phyloP scores from a whole-genome alignment of 225 moss, liverwort and hornwort genomes.

The Takakia lepidozioides region DNA sequence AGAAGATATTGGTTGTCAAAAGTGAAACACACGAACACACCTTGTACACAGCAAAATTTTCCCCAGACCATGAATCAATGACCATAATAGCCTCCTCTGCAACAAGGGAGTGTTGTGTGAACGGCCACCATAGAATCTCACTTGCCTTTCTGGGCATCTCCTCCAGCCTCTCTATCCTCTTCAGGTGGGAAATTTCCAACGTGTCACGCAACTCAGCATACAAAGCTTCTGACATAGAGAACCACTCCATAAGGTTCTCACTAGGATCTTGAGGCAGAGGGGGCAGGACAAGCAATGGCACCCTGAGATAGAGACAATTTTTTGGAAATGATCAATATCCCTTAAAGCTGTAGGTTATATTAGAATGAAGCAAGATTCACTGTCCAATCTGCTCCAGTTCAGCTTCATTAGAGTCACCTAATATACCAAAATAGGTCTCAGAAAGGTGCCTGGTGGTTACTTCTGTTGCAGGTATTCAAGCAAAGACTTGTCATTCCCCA shows the following conservation, averaged over 20 bases:
- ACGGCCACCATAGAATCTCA: slow-evolving; percentile 91
- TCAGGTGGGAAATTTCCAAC: slow-evolving; percentile 51
- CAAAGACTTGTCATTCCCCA: slow-evolving; percentile 59
- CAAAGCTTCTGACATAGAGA: slow-evolving; percentile 37
- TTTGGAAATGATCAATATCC: not conserved
- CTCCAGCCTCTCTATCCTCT: slow-evolving; percentile 61
- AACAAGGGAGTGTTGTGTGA: slow-evolving; percentile 90
- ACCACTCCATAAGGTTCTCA: slow-evolving; percentile 63
- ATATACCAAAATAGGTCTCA: too few relatives aligned
- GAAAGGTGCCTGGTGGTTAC: too few relatives aligned
- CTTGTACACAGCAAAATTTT: slow-evolving; percentile 65
- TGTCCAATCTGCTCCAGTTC: too few relatives aligned
- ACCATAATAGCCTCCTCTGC: slow-evolving; percentile 60
- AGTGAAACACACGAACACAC: too few relatives aligned
- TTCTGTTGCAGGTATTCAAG: slow-evolving; percentile 57
- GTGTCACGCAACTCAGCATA: slow-evolving; percentile 52
- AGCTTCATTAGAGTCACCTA: too few relatives aligned
- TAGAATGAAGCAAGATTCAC: too few relatives aligned
- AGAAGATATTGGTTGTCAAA: too few relatives aligned
- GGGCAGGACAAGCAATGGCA: slow-evolving; percentile 80
- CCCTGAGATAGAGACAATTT: slow-evolving; percentile 24
- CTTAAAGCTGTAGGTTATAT: too few relatives aligned
- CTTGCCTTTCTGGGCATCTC: slow-evolving; percentile 76
- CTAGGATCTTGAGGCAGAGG: slow-evolving; percentile 59
- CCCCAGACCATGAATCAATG: slow-evolving; percentile 86